Evolutionary conservation across 2,329 filamentous ascomycete species (phyloP), one percentile per base, ranked within the genome.

Genomic region (Rhytidhysteron rufulum): DNA sequence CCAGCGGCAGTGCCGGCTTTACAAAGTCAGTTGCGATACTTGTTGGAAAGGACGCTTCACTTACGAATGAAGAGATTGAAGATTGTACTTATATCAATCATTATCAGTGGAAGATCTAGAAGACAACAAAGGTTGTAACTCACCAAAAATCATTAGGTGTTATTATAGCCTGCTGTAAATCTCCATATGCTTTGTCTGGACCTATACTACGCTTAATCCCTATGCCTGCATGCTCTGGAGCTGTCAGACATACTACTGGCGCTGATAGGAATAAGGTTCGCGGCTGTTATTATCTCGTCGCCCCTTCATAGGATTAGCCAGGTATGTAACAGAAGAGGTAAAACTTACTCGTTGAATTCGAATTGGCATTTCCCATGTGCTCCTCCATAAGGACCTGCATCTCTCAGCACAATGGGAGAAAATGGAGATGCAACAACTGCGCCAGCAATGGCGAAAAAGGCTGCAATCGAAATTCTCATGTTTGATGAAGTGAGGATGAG

Each of bases 61-160:
- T 27, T 27, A 27, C 24, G 35, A 18, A 37, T 37, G 3, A 17
- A 27, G 21, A 37, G 35, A 16, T 31, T 37, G 35, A 37, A 37
- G 17, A 37, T n/a, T 16, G 35, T 37, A 25, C 35, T 37, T n/a
- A n/a, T n/a, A n/a, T n/a, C n/a, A n/a, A n/a, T n/a, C n/a, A n/a
- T 17, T 17, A 37, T 8, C 7, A 27, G 24, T 7, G 13, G 13
- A 27, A 27, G 24, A 27, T 27, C 13, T 27, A 27, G 24, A 7
- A 27, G 13, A 27, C 24, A 27, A 13, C 24, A 27, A 13, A 13
- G 7, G 13, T 27, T 27, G 24, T n/a, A 27, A 8, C 13, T 27
- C 13, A 27, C 24, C 24, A 27, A 13, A 7, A 13, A 27, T 27
- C 24, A 13, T 27, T 27, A 13, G 24, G 24, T 8, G 24, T 13